phyloP scores from a whole-genome alignment of 441 rosid genomes.

The Mallotus repandus region DNA sequence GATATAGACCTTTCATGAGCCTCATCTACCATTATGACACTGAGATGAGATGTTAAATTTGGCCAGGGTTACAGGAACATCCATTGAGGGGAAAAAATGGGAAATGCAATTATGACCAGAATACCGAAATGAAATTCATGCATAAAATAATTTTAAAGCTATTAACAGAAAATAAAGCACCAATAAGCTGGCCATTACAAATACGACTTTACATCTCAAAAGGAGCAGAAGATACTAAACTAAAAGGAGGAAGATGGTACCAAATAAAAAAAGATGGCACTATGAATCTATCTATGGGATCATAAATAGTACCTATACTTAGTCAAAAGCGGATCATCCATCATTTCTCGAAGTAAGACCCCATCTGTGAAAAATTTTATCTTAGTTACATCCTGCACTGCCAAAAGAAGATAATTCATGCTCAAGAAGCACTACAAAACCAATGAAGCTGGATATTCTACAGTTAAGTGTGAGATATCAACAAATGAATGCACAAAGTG shows the following conservation, averaged over 20 bases:
- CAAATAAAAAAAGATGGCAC: neutral
- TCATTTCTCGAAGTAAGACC: conserved; percentile 95
- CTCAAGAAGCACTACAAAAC: neutral
- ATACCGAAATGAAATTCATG: too few relatives aligned
- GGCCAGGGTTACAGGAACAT: neutral
- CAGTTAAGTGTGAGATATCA: neutral
- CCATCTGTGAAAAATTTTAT: conserved; percentile 96
- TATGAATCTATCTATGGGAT: conserved; percentile 11
- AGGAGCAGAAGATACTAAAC: neutral
- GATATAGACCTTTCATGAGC: conserved; percentile 99
- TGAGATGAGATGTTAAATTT: conserved; percentile 28
- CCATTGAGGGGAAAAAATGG: neutral
- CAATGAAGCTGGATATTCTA: conserved; percentile 3
- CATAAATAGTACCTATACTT: conserved; percentile 66
- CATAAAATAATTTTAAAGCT: too few relatives aligned
- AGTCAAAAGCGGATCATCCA: conserved; percentile 97
- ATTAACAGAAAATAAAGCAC: too few relatives aligned
- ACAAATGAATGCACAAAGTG: conserved; percentile 2
- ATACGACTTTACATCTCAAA: neutral
- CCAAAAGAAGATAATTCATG: conserved; percentile 30
- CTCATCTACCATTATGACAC: conserved; percentile 98
- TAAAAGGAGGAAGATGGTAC: neutral
- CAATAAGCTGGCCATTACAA: neutral
- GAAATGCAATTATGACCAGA: too few relatives aligned
- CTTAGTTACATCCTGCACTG: conserved; percentile 67